These are phyloP conservation scores for Camillea tinctor DNA, from an alignment of 2,329 filamentous ascomycete genomes.

Conservation along the genomic window DNA sequence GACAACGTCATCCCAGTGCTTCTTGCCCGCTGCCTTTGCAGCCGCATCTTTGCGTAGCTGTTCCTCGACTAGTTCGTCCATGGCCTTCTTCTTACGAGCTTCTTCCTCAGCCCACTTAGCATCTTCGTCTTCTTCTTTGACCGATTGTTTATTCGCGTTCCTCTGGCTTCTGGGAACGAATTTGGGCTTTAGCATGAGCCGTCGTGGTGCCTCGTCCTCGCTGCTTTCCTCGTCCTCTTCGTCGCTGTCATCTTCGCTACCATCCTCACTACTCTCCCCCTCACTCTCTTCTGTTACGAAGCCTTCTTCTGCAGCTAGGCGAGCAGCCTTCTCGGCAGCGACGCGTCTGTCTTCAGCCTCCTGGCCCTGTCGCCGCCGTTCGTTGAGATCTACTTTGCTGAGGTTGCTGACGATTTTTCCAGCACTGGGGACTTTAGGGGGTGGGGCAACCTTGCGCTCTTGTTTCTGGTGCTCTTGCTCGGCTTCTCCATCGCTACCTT, in stretches of 20 bases:
- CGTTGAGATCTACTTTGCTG: constrained; percentile 51
- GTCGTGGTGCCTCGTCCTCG: constrained; percentile 57
- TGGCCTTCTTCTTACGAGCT: constrained; percentile 65
- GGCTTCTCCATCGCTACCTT: constrained; percentile 42
- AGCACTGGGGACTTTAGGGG: constrained; percentile 56
- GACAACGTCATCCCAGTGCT: constrained; percentile 81
- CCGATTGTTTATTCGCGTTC: constrained; percentile 22
- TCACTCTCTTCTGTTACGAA: constrained; percentile 58
- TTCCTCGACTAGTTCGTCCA: constrained; percentile 80
- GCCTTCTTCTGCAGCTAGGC: constrained; percentile 56
- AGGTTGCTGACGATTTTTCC: constrained; percentile 54
- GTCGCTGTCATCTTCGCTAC: constrained; percentile 36
- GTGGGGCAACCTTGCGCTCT: constrained; percentile 45
- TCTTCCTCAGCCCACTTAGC: constrained; percentile 34
- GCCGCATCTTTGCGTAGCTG: constrained; percentile 81
- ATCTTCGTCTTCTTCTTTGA: constrained; percentile 18
- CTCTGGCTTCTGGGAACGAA: constrained; percentile 62
- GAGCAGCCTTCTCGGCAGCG: constrained; percentile 50
- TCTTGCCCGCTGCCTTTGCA: constrained; percentile 71
- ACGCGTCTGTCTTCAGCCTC: constrained; percentile 46
- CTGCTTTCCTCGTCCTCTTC: constrained; percentile 45
- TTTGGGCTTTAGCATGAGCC: constrained; percentile 61
- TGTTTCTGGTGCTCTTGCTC: constrained; percentile 26
- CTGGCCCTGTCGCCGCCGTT: constrained; percentile 44
- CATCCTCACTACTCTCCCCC: constrained; percentile 34